Base-by-base conservation (phyloP, 495 filamentous ascomycete species). In the Penicillium verhagenii region DNA sequence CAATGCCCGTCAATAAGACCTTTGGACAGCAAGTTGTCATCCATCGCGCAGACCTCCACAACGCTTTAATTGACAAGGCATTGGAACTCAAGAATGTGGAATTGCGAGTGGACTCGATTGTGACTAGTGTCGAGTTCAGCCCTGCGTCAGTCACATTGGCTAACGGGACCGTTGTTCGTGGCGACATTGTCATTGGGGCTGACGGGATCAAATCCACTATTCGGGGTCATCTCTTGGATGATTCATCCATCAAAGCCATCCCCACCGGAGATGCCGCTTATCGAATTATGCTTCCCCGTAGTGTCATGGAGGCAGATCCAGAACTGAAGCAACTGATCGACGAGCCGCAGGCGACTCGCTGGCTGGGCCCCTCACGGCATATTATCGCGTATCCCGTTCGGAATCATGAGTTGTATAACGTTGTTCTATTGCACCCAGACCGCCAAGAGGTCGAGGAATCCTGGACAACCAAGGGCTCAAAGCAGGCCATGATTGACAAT, bases 201-300 rank as follows among this genome's bases (percentile, higher is more conserved):
- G 78, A 80, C 29, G 78, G 76, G 7, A 73, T 79, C 55, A 79
- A 75, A 43, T 79, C 76, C 7, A 60, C 53, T 1, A 52, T 78
- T 19, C 68, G 76, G 7, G 56, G 55, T 29, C 58, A 69, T 16
- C 50, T 72, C 4, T 58, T 74, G 33, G 54, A 63, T 6, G 68
- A 71, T 24, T 28, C 59, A 4, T 47, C 52, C 1, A 57, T 71
- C 21, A 61, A 67, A 21, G 66, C 72, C 9, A 60, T 71, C 9
- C 48, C 74, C 1, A 77, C 74, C 0, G 71, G 73, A 24, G 74
- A 80, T 51, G 72, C 74, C 2, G 76, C 75, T 6, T 80, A 77
- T 51, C 66, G 74, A 6, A 74, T 79, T 4, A 62, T 76, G 40
- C 56, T 79, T 2, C 65, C 73, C 0, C 65, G 68, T 29, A 61